Conservation (phyloP, 1,284 basidiomycete genomes). For the Cystobasidiaceae sp. region DNA sequence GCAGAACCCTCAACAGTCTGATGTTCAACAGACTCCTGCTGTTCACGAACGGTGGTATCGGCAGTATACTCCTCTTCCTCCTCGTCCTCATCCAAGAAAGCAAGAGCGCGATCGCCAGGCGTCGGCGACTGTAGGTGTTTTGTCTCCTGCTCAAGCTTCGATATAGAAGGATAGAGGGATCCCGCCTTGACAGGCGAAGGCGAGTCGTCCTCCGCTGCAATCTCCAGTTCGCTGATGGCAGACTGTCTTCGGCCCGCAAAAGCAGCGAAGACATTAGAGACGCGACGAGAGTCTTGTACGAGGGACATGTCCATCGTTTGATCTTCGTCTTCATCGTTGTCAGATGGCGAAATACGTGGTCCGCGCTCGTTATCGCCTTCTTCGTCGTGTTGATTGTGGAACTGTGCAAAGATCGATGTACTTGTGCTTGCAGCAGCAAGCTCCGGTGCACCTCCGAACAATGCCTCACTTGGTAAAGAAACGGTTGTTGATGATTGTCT, state of each 20-base stretch:
- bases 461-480: background rate
- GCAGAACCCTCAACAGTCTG: too few relatives aligned
- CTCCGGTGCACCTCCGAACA: background rate
- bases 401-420: conserved; percentile 10
- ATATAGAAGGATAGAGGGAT: conserved; percentile 22
- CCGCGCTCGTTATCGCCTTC: background rate
- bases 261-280: conserved; percentile 23
- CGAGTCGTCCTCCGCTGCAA: background rate
- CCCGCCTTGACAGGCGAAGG: conserved; percentile 10
- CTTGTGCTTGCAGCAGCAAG: background rate
- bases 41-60: too few relatives aligned
- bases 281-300: conserved; percentile 8
- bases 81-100: conserved; percentile 25
- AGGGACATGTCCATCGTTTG: conserved; percentile 30
- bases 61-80: conserved; percentile 8
- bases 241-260: conserved; percentile 1
- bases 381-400: background rate
- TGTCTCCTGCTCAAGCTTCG: conserved; percentile 8
- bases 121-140: conserved; percentile 7
- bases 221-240: background rate
- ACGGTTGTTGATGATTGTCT: background rate
- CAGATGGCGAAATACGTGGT: background rate
- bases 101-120: conserved; percentile 10
- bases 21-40: too few relatives aligned
- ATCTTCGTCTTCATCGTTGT: conserved; percentile 6